Evolutionary conservation across 176 grass and related monocot genomes (phyloP).

Genomic region (Rhynchospora pubera): DNA sequence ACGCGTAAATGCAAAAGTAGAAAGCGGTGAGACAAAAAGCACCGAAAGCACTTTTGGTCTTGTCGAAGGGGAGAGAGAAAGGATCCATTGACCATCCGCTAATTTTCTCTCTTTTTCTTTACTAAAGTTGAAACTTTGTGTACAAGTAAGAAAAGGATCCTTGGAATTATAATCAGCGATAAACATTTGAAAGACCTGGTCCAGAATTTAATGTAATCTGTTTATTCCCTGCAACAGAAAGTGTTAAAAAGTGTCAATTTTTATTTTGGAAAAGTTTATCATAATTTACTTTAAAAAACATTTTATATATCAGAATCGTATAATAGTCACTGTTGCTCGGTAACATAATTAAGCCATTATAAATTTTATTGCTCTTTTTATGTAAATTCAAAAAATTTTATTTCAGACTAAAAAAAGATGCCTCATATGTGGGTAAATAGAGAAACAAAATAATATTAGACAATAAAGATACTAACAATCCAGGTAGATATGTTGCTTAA

Average conservation of each 20-base stretch:
- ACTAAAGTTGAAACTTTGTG: constrained; percentile 7
- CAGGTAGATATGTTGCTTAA: too few relatives aligned
- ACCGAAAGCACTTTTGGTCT: background rate
- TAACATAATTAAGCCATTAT: too few relatives aligned
- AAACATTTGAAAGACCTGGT: background rate
- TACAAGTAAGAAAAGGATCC: constrained; percentile 20
- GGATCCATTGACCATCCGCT: constrained; percentile 12
- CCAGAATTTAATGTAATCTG: background rate
- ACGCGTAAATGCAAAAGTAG: background rate
- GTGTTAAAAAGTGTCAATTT: background rate
- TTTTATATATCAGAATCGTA: too few relatives aligned
- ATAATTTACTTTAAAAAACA: too few relatives aligned
- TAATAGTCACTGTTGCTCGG: too few relatives aligned
- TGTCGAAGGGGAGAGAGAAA: background rate
- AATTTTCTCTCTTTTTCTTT: constrained; percentile 6
- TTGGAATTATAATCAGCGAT: background rate
- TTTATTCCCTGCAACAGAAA: background rate
- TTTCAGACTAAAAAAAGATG: too few relatives aligned
- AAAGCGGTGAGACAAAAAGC: background rate
- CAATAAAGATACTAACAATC: too few relatives aligned
- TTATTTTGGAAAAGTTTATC: too few relatives aligned
- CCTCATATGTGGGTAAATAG: too few relatives aligned
- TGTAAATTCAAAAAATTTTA: too few relatives aligned
- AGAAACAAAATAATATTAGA: too few relatives aligned
- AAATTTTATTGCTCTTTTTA: too few relatives aligned